Evolutionary conservation across 2,329 filamentous ascomycete species (phyloP).

Genomic region (Xylariales sp.): DNA sequence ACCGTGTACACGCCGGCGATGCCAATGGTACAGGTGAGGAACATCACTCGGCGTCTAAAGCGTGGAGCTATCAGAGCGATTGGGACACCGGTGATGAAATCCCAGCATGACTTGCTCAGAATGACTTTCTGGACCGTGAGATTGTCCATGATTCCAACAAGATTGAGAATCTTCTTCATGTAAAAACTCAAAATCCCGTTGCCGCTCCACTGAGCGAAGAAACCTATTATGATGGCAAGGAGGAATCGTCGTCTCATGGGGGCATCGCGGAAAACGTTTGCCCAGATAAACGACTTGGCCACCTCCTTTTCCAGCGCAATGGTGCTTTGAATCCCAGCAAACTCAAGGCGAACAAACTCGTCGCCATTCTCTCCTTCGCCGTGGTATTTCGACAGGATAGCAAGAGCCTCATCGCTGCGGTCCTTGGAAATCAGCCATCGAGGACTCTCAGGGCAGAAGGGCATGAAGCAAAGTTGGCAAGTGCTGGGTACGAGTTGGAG

Average conservation of each 20-base stretch:
- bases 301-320: conserved; percentile 42
- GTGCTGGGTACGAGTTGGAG: conserved; percentile 31
- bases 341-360: conserved; percentile 51
- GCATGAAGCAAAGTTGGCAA: conserved; percentile 32
- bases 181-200: conserved; percentile 35
- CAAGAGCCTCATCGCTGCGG: conserved; percentile 33
- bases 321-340: conserved; percentile 50
- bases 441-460: conserved; percentile 37
- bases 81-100: conserved; percentile 30
- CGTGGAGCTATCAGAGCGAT: conserved; percentile 31
- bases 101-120: conserved; percentile 33
- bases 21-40: conserved; percentile 32
- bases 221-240: conserved; percentile 29
- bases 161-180: conserved; percentile 34
- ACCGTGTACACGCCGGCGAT: conserved; percentile 31
- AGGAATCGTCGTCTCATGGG: conserved; percentile 30
- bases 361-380: conserved; percentile 47
- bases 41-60: conserved; percentile 30
- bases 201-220: conserved; percentile 37
- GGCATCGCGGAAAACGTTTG: conserved; percentile 27
- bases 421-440: conserved; percentile 38
- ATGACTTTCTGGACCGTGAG: conserved; percentile 33
- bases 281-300: conserved; percentile 36
- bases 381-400: conserved; percentile 38
- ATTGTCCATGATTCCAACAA: conserved; percentile 33